Base-by-base conservation (phyloP, 2,329 filamentous ascomycete genomes). In the Hawksworthiomyces lignivorus region DNA sequence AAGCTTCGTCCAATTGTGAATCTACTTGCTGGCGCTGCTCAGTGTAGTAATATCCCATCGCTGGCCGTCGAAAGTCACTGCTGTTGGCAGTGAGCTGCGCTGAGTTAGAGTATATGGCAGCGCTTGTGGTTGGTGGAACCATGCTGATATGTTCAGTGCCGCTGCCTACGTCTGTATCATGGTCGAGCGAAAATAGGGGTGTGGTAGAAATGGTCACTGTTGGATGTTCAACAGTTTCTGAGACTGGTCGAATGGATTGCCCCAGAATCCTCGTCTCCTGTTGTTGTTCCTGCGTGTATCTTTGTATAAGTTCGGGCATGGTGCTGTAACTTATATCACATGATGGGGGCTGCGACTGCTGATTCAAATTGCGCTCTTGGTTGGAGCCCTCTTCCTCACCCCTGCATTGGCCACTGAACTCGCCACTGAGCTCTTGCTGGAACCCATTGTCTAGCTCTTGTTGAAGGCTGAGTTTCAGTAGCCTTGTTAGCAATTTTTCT, bases 401-500 rank as follows among this genome's bases (percentile, higher is more conserved):
- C n/a, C n/a, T n/a, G 9, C 7, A 7, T 15, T 32, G 30, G n/a
- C 7, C 15, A 4, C 15, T 18, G 19, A 22, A 20, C 11, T 37
- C 28, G 14, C 19, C 19, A 15, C 26, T 17, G 17, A 24, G 19
- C n/a, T 44, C 41, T 22, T 44, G 34, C 26, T 44, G 38, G 40
- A 47, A 38, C 17, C 27, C 45, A 32, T 37, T 47, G 31, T 47
- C 45, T 9, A 47, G 41, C 31, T 47, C 45, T 8, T 38, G 45
- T 20, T 47, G 45, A 10, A 47, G 50, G 22, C 35, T 53, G 1
- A 52, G 50, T 39, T 53, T 52, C 37, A 56, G 44, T n/a, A 57
- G 44, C 15, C 50, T 49, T 3, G 52, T 57, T 19, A 57, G 42
- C 28, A 56, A 47, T 32, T 56, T 49, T 22, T 55, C 54, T 1